Evolutionary conservation across 768 basidiomycete genomes (phyloP).

Genomic region (Tephrocybe sp.): DNA sequence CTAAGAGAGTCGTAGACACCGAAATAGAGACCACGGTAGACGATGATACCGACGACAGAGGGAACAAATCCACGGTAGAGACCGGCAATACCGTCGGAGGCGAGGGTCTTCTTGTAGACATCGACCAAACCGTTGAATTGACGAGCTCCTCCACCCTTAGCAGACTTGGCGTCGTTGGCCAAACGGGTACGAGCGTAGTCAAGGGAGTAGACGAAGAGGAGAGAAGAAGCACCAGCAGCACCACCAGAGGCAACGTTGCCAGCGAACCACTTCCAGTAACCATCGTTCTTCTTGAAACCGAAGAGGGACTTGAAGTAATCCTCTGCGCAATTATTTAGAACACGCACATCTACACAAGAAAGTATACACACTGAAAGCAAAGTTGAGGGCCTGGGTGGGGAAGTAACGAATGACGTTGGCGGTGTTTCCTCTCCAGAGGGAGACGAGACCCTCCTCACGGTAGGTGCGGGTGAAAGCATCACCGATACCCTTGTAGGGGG

Average conservation of each 20-base stretch:
- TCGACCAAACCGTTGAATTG: slow-evolving; percentile 99
- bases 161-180: slow-evolving; percentile 95
- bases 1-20: slow-evolving; percentile 95
- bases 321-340: slow-evolving; percentile 47
- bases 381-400: slow-evolving; percentile 99
- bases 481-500: slow-evolving; percentile 93
- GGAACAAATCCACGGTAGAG: slow-evolving; percentile 99
- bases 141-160: slow-evolving; percentile 86
- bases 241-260: slow-evolving; percentile 99
- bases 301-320: slow-evolving; percentile 99
- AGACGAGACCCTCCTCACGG: slow-evolving; percentile 90
- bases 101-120: slow-evolving; percentile 96
- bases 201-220: slow-evolving; percentile 99
- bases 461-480: slow-evolving; percentile 95
- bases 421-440: slow-evolving; percentile 99
- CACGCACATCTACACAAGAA: background rate
- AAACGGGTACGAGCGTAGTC: slow-evolving; percentile 99
- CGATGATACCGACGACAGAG: slow-evolving; percentile 98
- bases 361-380: slow-evolving; percentile 89
- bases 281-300: slow-evolving; percentile 97
- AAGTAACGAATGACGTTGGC: slow-evolving; percentile 99
- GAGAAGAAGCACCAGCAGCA: slow-evolving; percentile 97
- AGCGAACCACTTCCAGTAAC: slow-evolving; percentile 98
- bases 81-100: slow-evolving; percentile 96
- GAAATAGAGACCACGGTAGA: slow-evolving; percentile 99